Percentiles rank a stretch among this genome's conserved stretches.
These are phyloP conservation scores for Suillus bovinus DNA, from an alignment of 768 basidiomycete species.

Conservation along the genomic window DNA sequence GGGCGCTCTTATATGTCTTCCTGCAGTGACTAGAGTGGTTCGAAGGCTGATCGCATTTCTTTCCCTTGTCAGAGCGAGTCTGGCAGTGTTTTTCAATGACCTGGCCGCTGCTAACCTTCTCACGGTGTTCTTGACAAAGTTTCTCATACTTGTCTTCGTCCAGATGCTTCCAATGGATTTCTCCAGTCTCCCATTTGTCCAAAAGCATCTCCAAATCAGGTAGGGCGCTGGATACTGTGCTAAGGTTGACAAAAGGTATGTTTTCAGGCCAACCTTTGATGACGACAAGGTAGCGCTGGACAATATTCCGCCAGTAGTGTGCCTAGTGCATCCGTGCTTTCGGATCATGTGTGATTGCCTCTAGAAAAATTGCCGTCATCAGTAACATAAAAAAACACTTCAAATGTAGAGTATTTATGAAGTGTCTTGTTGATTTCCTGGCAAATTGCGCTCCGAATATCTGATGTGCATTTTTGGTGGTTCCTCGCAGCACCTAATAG, in stretches of 20 bases:
- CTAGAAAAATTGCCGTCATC: background rate
- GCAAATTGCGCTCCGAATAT: constrained; percentile 8
- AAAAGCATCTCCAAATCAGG: constrained; percentile 3
- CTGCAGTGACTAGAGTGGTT: no score
- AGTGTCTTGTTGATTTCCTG: background rate
- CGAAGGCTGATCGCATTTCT: background rate
- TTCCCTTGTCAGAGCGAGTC: constrained; percentile 7
- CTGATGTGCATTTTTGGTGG: background rate
- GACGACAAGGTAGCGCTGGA: background rate
- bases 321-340: constrained; percentile 7
- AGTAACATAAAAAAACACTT: background rate
- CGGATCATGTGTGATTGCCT: background rate
- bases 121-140: background rate
- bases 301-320: constrained; percentile 3
- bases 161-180: background rate
- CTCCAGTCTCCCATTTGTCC: constrained; percentile 1
- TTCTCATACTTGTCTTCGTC: background rate
- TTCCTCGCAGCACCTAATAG: background rate
- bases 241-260: constrained; percentile 7
- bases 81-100: background rate
- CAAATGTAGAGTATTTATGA: background rate
- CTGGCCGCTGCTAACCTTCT: constrained; percentile 4
- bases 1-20: background rate
- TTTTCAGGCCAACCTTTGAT: constrained; percentile 8
- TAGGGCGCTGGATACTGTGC: constrained; percentile 1